A percentile compares a stretch with the other conserved stretches of the same genome.
Evolutionary conservation across 257 asterid genomes (phyloP).

Genomic region (Penstemon davidsonii): DNA sequence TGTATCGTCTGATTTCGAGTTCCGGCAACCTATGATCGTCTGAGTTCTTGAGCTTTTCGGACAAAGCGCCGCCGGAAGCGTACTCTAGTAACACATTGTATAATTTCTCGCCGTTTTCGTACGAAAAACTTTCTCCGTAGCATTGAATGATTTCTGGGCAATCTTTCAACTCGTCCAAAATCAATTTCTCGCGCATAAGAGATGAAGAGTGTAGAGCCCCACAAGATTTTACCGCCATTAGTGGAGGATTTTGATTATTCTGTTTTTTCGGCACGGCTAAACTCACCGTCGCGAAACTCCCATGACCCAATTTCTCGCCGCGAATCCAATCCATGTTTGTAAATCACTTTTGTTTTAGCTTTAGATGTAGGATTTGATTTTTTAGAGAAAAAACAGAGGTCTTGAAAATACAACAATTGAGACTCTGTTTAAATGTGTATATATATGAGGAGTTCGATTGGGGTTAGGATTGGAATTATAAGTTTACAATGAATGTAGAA

Average conservation of each 20-base stretch:
- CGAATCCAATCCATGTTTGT: conserved; percentile 54
- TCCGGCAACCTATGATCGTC: conserved; percentile 30
- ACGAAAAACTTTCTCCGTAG: conserved; percentile 38
- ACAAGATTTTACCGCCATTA: conserved; percentile 58
- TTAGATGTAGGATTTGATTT: neutral
- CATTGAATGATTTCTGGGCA: conserved; percentile 45
- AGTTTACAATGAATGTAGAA: neutral
- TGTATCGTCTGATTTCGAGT: conserved; percentile 32
- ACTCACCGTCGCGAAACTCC: conserved; percentile 55
- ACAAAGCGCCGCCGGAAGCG: conserved; percentile 45
- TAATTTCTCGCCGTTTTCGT: conserved; percentile 40
- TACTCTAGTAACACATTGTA: conserved; percentile 47
- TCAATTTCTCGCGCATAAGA: conserved; percentile 39
- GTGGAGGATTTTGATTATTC: conserved; percentile 24
- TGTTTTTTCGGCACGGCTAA: conserved; percentile 38
- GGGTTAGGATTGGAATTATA: neutral
- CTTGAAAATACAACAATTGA: neutral
- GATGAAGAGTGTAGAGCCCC: conserved; percentile 35
- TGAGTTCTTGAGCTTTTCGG: conserved; percentile 29
- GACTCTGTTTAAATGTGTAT: neutral
- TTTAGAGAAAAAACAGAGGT: neutral
- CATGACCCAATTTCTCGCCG: conserved; percentile 51
- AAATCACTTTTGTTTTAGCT: too few species aligned
- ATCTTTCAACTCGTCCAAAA: conserved; percentile 37
- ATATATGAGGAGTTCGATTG: neutral